Base-by-base conservation (phyloP, 345 rosid genomes). In the Dimocarpus longan region DNA sequence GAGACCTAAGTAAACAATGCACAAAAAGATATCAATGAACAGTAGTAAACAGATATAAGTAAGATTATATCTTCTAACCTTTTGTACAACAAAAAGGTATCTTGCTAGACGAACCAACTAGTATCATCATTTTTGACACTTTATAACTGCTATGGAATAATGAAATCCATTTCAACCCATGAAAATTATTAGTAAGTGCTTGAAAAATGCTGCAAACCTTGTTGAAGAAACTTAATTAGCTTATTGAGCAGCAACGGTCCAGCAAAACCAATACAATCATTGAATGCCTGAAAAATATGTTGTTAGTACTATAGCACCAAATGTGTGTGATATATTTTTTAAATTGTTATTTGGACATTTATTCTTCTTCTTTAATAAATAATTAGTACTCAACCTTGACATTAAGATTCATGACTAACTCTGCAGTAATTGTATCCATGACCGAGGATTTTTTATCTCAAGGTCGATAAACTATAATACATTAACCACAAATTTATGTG, bases 231-330 rank as follows among this genome's bases (percentile, higher is more conserved):
- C 80, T 79, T 88, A 89, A 95, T 91, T 40, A 92, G 94, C 82
- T 80, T 90, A 83, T 95, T 95, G 75, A 93, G 97, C 64, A 95
- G 91, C 78, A 95, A 83, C 2, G 98, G 98, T 80, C 91, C 97
- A 7, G 82, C 91, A 87, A 95, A 93, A 79, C 95, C 93, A 39
- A 95, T 80, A 73, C 89, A 88, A 81, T 95, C 98, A 84, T 93
- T 93, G 66, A 93, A 80, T 72, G 89, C 91, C 98, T 95, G 89
- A 32, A 84, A 75, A 68, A 81, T 24, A 60, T 71, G 63, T 66
- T 73, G 60, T 66, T 68, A 54, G 69, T 72, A 0, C 56, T 37
- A 18, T 7, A 60, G 59, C 40, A 21, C 4, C n/a, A 44, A 40
- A 40, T 8, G 46, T 1, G 5, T 6, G 46, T 64, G 46, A 39